Base-by-base conservation (phyloP, 2,329 filamentous ascomycete genomes). In the Zymoseptoria ardabiliae region DNA sequence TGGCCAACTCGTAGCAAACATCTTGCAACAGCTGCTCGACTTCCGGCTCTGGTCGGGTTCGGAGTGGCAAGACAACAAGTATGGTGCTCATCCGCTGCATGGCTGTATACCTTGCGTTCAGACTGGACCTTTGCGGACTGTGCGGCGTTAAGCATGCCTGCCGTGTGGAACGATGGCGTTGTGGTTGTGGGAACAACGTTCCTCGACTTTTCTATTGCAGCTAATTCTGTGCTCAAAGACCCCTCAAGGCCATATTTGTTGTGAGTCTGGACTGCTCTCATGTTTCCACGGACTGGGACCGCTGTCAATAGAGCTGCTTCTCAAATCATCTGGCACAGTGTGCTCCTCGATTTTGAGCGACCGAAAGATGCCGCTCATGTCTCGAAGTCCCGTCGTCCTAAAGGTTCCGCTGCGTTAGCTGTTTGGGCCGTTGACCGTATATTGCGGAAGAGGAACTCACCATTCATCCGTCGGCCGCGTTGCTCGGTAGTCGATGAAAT, bases 401-500 rank as follows among this genome's bases (percentile, higher is more conserved):
- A 55, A 54, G 6, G 17, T 45, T 45, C 6, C 35, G 17, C 13
- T n/a, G 13, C 13, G 35, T 45, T n/a, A 45, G 35, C 35, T 17
- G 35, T 28, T 28, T 28, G 17, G 10, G 35, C 13, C 13, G 13
- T n/a, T 45, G 13, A 17, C 17, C 17, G 35, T n/a, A 1, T n/a
- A 17, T 17, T 5, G 17, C 13, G 6, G 17, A 17, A n/a, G 17
- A 23, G 50, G 51, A 9, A 30, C 51, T 17, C 28, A 53, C 57
- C 57, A 63, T 11, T 59, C 63, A 52, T 70, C 70, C 25, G 60
- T 63, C 8, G 66, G 69, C 48, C 63, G 63, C 25, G 62, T 62
- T n/a, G 69, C 68, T 54, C 72, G 65, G 56, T 71, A 72, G 25
- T 73, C 64, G 25, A 91, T 90, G 74, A 96, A 92, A 50, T 85